Percentiles rank a stretch among this genome's conserved stretches.
Conservation (phyloP, 1,284 basidiomycete genomes). For the Pseudozyma sp. region DNA sequence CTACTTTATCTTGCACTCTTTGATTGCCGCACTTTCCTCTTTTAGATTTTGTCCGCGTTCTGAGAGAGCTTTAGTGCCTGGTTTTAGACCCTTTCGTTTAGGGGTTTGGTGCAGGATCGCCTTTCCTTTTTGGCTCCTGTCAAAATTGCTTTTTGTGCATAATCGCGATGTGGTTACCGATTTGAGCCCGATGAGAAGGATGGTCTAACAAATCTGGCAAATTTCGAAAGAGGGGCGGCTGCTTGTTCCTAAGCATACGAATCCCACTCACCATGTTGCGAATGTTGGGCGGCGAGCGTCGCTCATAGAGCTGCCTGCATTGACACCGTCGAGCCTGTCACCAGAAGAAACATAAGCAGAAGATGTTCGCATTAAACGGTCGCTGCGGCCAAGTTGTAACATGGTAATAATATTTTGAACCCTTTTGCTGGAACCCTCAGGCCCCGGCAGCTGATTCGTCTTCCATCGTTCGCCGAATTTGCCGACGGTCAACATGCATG, state of each 20-base stretch:
- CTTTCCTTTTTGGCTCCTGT: constrained; percentile 12
- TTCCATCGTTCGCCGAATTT: constrained; percentile 12
- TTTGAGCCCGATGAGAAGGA: background rate
- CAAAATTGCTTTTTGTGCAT: constrained; percentile 22
- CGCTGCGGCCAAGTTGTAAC: background rate
- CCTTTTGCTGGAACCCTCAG: constrained; percentile 11
- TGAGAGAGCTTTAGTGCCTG: no score
- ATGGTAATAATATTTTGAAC: no score
- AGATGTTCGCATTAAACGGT: constrained; percentile 5
- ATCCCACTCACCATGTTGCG: no score
- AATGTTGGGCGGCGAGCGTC: no score
- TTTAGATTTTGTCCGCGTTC: background rate
- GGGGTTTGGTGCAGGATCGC: constrained; percentile 19
- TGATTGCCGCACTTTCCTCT: background rate
- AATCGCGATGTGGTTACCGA: constrained; percentile 14
- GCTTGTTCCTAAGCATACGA: no score
- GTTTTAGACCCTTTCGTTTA: background rate
- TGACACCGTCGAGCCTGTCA: background rate
- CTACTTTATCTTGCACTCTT: background rate
- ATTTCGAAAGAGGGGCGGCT: background rate
- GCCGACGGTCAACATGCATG: constrained; percentile 6
- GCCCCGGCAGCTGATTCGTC: constrained; percentile 26
- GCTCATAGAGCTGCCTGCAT: background rate
- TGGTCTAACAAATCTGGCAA: background rate
- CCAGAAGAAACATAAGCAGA: background rate